These are phyloP conservation scores for Diaporthe nobilis DNA, from an alignment of 2,329 filamentous ascomycete genomes.

Conservation along the genomic window DNA sequence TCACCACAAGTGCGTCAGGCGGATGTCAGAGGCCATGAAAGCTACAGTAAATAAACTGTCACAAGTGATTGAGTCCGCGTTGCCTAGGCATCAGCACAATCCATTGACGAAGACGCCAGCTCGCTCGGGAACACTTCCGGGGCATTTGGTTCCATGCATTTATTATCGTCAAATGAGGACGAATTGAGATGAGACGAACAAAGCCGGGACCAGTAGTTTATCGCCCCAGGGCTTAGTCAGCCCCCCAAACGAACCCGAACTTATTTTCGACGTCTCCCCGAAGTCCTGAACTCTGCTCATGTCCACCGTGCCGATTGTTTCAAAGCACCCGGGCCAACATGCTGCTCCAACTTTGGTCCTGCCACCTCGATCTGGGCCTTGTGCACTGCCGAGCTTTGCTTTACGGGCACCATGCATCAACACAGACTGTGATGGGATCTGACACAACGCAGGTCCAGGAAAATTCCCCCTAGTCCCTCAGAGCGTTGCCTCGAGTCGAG, in stretches of 20 bases:
- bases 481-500: conserved; percentile 5
- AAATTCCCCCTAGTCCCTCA: not conserved
- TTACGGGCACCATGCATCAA: not conserved
- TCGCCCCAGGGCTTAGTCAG: not conserved
- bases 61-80: not conserved
- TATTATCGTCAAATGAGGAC: not conserved
- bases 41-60: not conserved
- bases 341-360: not conserved
- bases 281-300: conserved; percentile 31
- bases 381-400: conserved; percentile 14
- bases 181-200: not conserved
- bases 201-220: not conserved
- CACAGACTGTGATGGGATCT: conserved; percentile 29
- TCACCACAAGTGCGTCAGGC: not conserved
- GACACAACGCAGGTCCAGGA: conserved; percentile 20
- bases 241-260: not conserved
- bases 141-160: not conserved
- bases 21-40: not conserved
- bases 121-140: conserved; percentile 14
- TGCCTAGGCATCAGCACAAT: not conserved
- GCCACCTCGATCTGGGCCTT: not conserved
- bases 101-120: not conserved
- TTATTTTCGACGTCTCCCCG: conserved; percentile 24
- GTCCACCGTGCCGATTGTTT: not conserved
- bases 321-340: not conserved